Base-by-base conservation (phyloP, 371 early-diverging fungal species). In the Syncephalastrum monosporum region DNA sequence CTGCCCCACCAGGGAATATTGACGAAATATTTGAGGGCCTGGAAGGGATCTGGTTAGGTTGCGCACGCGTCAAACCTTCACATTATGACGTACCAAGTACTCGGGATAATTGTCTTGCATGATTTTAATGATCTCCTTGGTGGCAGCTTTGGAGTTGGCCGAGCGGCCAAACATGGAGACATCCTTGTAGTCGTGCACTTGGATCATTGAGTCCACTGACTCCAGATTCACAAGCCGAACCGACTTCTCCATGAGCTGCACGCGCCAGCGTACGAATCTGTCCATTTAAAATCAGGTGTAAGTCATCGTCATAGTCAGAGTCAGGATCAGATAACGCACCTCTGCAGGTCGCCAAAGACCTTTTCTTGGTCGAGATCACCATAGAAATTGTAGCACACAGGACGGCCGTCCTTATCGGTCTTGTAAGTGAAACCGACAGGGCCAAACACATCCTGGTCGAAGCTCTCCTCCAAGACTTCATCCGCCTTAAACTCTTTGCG, bases 51-150 rank as follows among this genome's bases (percentile, higher is more conserved):
- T 47, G 25, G 41, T 46, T 29, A 33, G 13, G n/a, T 24, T 25
- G 14, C 10, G 10, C 12, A 10, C 10, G 38, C 10, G 38, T 33
- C 10, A 17, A 21, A 14, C 46, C 16, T 45, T 1, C 42, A 3
- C 47, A n/a, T 25, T 23, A 5, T 10, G 6, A 19, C 61, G 55
- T 77, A 77, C 78, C 69, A 85, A 65, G 27, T 81, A 77, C 61
- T 84, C 86, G 1, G 86, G 86, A 50, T 85, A 85, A 47, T 84
- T 84, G 52, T 84, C 85, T 33, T 82, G 81, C 79, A 85, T 70
- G 46, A 84, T 51, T 57, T 82, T 72, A 17, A 83, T 79, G 12
- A 79, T 63, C 21, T 61, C 67, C 53, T 75, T 81, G 14, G 82
- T 83, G 2, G 83, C 84, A 27, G 68, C 64, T 23, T 83, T 76